These are phyloP conservation scores for Parafenestella ontariensis DNA, from an alignment of 2,329 filamentous ascomycete genomes.

Conservation along the genomic window DNA sequence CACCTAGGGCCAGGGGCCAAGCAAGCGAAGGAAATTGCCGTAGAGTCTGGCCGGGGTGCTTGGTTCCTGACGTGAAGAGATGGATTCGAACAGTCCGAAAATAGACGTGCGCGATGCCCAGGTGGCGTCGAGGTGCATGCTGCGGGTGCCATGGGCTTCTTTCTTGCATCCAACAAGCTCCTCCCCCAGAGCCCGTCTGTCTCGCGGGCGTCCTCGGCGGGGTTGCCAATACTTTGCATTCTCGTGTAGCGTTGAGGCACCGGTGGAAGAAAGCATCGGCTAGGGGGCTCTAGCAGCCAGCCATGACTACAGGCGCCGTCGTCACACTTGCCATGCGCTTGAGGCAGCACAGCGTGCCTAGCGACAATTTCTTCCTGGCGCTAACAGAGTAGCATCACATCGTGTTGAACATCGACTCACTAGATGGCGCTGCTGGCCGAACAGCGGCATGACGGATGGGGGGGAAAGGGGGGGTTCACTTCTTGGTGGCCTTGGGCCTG, in stretches of 20 bases:
- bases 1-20: slow-evolving; percentile 10
- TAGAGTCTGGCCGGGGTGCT: slow-evolving; percentile 1
- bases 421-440: slow-evolving; percentile 2
- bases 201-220: slow-evolving; percentile 9
- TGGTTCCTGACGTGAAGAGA: too few species aligned
- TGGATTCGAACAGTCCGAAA: slow-evolving; percentile 7
- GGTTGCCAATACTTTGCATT: slow-evolving; percentile 11
- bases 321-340: slow-evolving; percentile 19
- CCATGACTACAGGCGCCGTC: slow-evolving; percentile 11
- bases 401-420: slow-evolving; percentile 2
- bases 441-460: too few species aligned
- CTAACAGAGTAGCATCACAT: too few species aligned
- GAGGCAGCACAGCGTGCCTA: slow-evolving; percentile 9
- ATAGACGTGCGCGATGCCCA: slow-evolving; percentile 8
- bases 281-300: slow-evolving; percentile 4
- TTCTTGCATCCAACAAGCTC: slow-evolving; percentile 17
- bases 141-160: slow-evolving; percentile 5
- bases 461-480: too few species aligned
- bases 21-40: slow-evolving; percentile 11
- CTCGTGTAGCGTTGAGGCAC: slow-evolving; percentile 8
- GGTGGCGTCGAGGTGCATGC: slow-evolving; percentile 13
- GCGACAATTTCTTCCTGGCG: slow-evolving; percentile 5
- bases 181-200: neutral
- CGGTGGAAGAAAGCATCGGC: slow-evolving; percentile 1
- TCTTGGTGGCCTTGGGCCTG: too few species aligned